Percentiles rank a stretch among this genome's conserved stretches.
phyloP scores from a whole-genome alignment of 179 eudicot genomes.

The Silene vulgaris region DNA sequence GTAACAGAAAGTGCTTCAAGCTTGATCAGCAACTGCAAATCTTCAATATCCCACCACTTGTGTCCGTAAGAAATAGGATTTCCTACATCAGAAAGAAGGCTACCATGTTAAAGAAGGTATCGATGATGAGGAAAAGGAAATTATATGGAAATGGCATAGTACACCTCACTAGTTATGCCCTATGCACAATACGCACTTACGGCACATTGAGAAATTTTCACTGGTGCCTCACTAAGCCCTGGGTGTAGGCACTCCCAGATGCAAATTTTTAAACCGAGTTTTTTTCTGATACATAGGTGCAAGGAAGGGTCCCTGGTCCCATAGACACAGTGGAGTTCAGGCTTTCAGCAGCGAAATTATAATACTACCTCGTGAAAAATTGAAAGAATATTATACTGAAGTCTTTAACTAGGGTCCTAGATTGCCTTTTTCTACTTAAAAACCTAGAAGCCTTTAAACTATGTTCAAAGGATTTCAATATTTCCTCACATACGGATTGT shows the following conservation, averaged over 20 bases:
- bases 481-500: background rate
- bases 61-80: constrained; percentile 2
- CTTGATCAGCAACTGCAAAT: constrained; percentile 16
- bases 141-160: no score
- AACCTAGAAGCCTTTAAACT: background rate
- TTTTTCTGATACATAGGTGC: background rate
- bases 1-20: constrained; percentile 24
- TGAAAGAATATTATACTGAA: no score
- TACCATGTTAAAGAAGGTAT: no score
- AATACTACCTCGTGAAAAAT: background rate
- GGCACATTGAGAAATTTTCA: no score
- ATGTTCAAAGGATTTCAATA: background rate
- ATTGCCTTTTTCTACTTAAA: constrained; percentile 1
- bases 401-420: background rate
- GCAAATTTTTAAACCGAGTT: background rate
- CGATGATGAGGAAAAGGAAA: no score
- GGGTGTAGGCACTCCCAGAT: no score
- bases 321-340: background rate
- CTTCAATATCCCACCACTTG: constrained; percentile 10
- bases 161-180: no score
- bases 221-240: background rate
- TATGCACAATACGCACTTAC: no score
- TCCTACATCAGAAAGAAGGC: constrained; percentile 13
- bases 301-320: background rate
- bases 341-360: background rate